Evolutionary conservation across 2,329 filamentous ascomycete genomes (phyloP), one percentile per base, ranked within the genome.

Genomic region (Rutstroemia sydowiana): DNA sequence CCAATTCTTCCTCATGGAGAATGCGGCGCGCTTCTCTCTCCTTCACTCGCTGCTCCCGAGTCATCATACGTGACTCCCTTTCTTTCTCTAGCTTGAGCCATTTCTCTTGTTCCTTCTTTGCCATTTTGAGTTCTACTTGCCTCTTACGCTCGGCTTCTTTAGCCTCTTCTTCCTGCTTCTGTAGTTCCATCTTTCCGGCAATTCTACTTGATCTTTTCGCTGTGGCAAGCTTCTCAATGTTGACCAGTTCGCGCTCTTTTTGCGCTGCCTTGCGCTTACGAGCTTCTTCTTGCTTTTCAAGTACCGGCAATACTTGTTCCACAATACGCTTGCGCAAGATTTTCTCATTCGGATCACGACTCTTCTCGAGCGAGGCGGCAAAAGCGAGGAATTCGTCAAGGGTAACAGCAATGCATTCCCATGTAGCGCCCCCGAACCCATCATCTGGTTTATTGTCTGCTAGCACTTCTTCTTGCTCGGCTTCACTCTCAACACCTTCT

Each of bases 191-290:
- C 65, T 89, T 95, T 58, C 79, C 79, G 16, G 92, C 91, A 59
- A 98, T 81, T 57, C 93, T 82, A 63, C 88, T 95, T 1, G 93
- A 98, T 57, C 93, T 78, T 71, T 98, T 98, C 3, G 93, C 92
- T 52, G 85, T 88, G n/a, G 89, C 89, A 71, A 97, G 78, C 66
- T 93, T 92, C 61, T 92, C 85, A 58, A 95, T 69, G 59, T 83
- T 89, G 48, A 89, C 74, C 20, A 95, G 70, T 63, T 97, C 92
- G 56, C 84, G 88, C 65, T 95, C 81, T 61, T 85, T 75, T 55
- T 82, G 78, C 3, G 73, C 62, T 45, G 85, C 74, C 73, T 88
- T 77, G 70, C 81, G 71, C 68, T 92, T 91, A 55, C 84, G 82
- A 28, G 83, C 79, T 61, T 91, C 79, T 60, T 85, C 82, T 59